Conservation (phyloP, 2,329 filamentous ascomycete genomes). For the Drechslera avenae region DNA sequence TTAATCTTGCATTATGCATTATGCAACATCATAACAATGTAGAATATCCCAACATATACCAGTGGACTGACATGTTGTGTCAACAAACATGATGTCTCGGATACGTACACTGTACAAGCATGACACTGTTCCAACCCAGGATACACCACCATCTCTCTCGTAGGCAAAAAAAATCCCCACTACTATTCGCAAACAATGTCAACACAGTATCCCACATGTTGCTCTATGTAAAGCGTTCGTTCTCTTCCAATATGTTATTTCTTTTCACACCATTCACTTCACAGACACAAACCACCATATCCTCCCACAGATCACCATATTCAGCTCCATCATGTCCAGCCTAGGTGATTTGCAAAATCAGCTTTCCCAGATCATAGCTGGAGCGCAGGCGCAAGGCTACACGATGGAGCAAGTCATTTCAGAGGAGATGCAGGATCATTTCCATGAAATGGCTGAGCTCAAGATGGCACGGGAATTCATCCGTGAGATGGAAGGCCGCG, state of each 20-base stretch:
- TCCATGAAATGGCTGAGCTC: conserved; percentile 17
- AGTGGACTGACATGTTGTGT: too few species aligned
- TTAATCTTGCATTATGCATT: too few species aligned
- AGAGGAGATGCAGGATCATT: conserved; percentile 14
- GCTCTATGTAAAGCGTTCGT: background rate
- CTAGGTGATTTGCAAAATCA: conserved; percentile 22
- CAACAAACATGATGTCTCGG: too few species aligned
- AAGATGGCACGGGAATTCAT: conserved; percentile 22
- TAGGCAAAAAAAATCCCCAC: background rate
- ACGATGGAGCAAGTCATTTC: conserved; percentile 23
- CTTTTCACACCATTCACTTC: background rate
- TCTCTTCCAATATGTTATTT: background rate
- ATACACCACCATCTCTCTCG: background rate
- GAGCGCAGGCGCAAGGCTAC: conserved; percentile 17
- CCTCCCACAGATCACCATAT: background rate
- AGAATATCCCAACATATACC: too few species aligned
- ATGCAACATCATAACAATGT: too few species aligned
- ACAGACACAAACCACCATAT: background rate
- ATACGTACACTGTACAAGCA: background rate
- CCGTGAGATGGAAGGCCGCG: conserved; percentile 19
- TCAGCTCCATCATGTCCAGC: conserved; percentile 11
- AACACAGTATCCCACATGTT: background rate
- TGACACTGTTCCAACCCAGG: background rate
- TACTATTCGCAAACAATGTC: conserved; percentile 1
- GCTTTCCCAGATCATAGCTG: conserved; percentile 16